Evolutionary conservation across 1,284 basidiomycete species (phyloP), one percentile per base, ranked within the genome.

Genomic region (Mycena citricolor): DNA sequence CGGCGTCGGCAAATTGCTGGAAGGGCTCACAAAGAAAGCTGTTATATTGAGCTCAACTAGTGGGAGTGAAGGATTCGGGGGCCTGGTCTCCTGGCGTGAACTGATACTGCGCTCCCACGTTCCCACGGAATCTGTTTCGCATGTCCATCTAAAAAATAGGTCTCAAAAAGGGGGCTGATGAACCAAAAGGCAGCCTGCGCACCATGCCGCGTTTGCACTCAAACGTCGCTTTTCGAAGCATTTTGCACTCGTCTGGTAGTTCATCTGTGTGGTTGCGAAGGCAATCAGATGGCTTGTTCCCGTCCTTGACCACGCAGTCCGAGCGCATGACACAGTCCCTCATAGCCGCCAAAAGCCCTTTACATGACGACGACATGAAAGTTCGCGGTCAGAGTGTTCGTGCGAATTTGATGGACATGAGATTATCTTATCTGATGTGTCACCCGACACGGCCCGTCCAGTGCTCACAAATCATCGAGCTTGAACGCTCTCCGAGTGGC

Each of bases 131-230:
- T 11, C 87, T 70, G 63, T 87, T 90, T 50, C 88, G 74, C 87
- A 90, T 90, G 58, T 90, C 86, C 51, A 90, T 65, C 86, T 90
- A 42, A n/a, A 32, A 25, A 2, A 31, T 41, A 43, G 25, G 8
- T 37, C 14, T 32, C 26, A 44, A 32, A 30, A 21, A n/a, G 5
- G 19, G 26, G 20, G 23, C 12, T 31, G 31, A 34, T 17, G 21
- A 28, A 21, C 20, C n/a, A 37, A n/a, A 39, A 29, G 6, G 3
- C 13, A 23, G n/a, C 20, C 12, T 19, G 71, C 84, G 48, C 46
- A 91, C 90, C 86, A 92, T 86, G 29, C 86, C 86, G 48, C 89
- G 75, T 64, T 93, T 93, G 67, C 90, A 93, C 56, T 93, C 88
- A 56, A 86, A 91, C 2, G 85, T 83, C 4, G 89, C 87, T 60